Evolutionary conservation across 768 basidiomycete species (phyloP), one percentile per base, ranked within the genome.

Genomic region (Cyathus striatus): DNA sequence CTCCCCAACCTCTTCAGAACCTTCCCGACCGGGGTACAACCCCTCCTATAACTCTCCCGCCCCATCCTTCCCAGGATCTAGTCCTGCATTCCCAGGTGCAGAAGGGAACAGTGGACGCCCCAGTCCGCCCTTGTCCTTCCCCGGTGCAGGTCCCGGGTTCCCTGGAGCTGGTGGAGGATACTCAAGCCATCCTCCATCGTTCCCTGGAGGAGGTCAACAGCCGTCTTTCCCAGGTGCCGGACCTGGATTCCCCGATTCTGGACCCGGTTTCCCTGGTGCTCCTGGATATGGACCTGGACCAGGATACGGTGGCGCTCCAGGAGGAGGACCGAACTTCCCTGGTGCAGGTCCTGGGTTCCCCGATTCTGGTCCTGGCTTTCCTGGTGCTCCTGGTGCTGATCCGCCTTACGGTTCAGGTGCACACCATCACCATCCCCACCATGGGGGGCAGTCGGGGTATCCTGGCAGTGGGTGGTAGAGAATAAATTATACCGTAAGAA

Each of bases 211-310:
- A 3, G n/a, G n/a, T n/a, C n/a, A n/a, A n/a, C n/a, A n/a, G n/a
- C 45, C 42, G 46, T 46, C 46, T 9, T 30, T 51, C 12, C 36
- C 54, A 4, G 53, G 54, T 47, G 62, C 51, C 27, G 55, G 56
- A 34, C 61, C 61, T 0, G 27, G 27, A 9, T 30, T 30, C 27
- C 27, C 27, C 9, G 27, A 30, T 30, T 9, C 27, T 30, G 27
- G 27, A 30, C 66, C 62, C 36, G 53, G 49, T 13, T 74, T 72
- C 56, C 72, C 72, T 22, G 62, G 59, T 32, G 58, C 60, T 4
- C 59, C 58, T 32, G 53, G 53, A 14, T 64, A 62, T 46, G 59
- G 59, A 30, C 56, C 46, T 48, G 47, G 50, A 22, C 53, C 51
- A 5, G n/a, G n/a, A n/a, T n/a, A n/a, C n/a, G n/a, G n/a, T n/a